Conservation (phyloP, 2,329 filamentous ascomycete species). For the Metarhizium robertsii region DNA sequence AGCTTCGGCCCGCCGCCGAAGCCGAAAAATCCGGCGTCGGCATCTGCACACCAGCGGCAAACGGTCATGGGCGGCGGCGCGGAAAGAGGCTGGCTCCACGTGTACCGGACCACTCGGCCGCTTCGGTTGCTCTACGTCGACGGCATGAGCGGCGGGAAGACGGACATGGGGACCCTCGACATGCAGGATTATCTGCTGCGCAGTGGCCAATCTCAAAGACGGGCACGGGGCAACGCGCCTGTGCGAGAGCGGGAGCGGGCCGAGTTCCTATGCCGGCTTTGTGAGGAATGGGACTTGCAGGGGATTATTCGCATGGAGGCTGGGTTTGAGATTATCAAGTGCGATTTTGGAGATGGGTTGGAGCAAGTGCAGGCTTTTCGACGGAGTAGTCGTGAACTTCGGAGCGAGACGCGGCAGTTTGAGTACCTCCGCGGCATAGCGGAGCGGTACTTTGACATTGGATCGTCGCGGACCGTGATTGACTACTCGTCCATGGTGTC, state of each 20-base stretch:
- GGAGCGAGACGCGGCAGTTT: neutral
- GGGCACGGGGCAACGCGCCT: neutral
- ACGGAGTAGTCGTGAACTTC: neutral
- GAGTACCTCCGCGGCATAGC: constrained; percentile 23
- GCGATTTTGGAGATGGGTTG: constrained; percentile 38
- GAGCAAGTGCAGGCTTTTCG: constrained; percentile 17
- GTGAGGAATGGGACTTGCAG: constrained; percentile 39
- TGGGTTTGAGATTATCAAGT: constrained; percentile 56
- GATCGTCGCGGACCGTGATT: constrained; percentile 20
- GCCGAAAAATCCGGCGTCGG: neutral
- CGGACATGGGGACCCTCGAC: constrained; percentile 43
- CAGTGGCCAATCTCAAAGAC: constrained; percentile 4
- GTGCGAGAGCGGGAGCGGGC: constrained; percentile 24
- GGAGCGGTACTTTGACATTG: constrained; percentile 26
- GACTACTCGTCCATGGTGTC: constrained; percentile 34
- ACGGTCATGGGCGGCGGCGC: neutral
- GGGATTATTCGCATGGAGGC: constrained; percentile 53
- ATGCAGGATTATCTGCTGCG: constrained; percentile 41
- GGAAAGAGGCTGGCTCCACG: constrained; percentile 40
- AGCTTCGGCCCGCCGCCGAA: neutral
- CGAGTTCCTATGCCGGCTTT: constrained; percentile 39
- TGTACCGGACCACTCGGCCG: constrained; percentile 36
- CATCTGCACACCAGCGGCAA: neutral
- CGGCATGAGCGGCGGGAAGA: constrained; percentile 47
- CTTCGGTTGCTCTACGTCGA: constrained; percentile 49